Evolutionary conservation across 2,329 filamentous ascomycete genomes (phyloP), one percentile per base, ranked within the genome.

Genomic region (Stagonosporopsis cucurbitacearum): DNA sequence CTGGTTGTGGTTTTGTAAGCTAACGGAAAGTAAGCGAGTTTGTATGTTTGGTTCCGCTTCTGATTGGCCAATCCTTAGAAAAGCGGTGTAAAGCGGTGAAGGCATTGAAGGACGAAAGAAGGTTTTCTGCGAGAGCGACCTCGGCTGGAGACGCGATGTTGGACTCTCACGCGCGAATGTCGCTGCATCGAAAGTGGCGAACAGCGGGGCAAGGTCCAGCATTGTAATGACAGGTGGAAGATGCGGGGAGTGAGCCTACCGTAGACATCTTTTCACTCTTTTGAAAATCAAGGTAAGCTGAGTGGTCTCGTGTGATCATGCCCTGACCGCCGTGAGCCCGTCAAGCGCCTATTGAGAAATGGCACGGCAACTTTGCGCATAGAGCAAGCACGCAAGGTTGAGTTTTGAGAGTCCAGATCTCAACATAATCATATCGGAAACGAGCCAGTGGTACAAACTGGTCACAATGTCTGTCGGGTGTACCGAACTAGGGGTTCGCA

Each of bases 71-170:
- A 20, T 13, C 9, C 8, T 3, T 35, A 8, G 54, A 57, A 26
- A 44, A 52, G 49, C 48, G 49, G 54, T 52, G 54, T 49, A 49
- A 44, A 57, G 54, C 54, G 54, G 54, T 57, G 54, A 52, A 57
- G 37, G 44, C n/a, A 26, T 33, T 6, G 42, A 39, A 36, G 43
- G 15, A 44, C 39, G 32, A 41, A 49, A 17, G 36, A 40, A 17
- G 35, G 35, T 20, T 42, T 52, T 33, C 15, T 40, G 25, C 23
- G 6, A 48, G 15, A 41, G 43, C 48, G 25, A 40, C 43, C 43
- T 41, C 49, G 44, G 49, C 17, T 22, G 33, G 17, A 39, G 2
- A 22, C 35, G n/a, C 17, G 20, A 9, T 19, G 4, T 22, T 9
- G 20, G 23, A 22, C 13, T 6, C 11, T n/a, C 4, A 37, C 37